Percentiles rank a stretch among this genome's conserved stretches.
phyloP scores from a whole-genome alignment of 352 stramenopile genomes.

The Phytophthora europaea region DNA sequence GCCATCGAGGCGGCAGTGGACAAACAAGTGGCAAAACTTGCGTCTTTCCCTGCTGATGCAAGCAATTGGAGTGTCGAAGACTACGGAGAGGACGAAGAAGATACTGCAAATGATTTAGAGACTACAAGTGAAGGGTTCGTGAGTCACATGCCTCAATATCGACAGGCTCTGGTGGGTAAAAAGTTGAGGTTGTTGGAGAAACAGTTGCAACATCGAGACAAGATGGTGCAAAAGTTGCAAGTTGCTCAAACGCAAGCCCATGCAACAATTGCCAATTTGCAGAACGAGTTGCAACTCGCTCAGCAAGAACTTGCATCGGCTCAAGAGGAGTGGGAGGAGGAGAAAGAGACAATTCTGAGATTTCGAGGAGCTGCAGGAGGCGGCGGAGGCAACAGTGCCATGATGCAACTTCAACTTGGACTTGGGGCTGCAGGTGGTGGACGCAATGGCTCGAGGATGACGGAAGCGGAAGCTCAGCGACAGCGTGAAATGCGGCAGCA shows the following conservation, averaged over 20 bases:
- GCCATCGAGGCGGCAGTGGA: conserved; percentile 39
- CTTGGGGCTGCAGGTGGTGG: conserved; percentile 14
- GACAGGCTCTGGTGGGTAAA: conserved; percentile 57
- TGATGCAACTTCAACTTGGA: conserved; percentile 37
- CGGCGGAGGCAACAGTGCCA: conserved; percentile 23
- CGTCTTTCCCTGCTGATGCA: conserved; percentile 5
- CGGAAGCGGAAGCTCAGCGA: conserved; percentile 47
- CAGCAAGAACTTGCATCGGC: conserved; percentile 58
- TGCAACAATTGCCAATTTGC: conserved; percentile 42
- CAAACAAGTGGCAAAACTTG: conserved; percentile 36
- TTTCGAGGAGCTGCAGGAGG: conserved; percentile 38
- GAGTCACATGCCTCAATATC: conserved; percentile 55
- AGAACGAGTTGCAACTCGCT: conserved; percentile 43
- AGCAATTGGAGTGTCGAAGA: conserved; percentile 20
- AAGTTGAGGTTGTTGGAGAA: conserved; percentile 66
- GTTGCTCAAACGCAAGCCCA: conserved; percentile 32
- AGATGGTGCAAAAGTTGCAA: conserved; percentile 49
- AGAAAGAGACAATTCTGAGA: conserved; percentile 57
- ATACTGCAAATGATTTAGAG: conserved; percentile 20
- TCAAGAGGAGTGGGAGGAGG: conserved; percentile 76
- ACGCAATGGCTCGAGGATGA: conserved; percentile 22
- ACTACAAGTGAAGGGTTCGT: conserved; percentile 45
- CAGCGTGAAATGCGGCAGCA: conserved; percentile 65
- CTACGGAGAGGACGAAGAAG: conserved; percentile 26
- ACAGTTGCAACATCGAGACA: conserved; percentile 51